Conservation (phyloP, 176 grass and related monocot genomes). For the Musa schizocarpa region DNA sequence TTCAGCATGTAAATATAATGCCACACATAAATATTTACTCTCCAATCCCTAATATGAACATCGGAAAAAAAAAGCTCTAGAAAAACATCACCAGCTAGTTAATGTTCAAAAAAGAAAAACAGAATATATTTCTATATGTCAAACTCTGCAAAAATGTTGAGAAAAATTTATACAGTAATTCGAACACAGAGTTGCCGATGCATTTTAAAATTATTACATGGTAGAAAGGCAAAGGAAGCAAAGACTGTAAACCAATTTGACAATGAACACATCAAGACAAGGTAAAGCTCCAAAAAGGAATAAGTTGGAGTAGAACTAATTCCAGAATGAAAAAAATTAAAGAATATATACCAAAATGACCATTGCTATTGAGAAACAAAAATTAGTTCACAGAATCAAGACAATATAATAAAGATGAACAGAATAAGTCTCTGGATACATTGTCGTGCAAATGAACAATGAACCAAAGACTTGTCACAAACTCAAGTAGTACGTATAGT, state of each 20-base stretch:
- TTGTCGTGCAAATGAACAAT: neutral
- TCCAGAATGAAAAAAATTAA: neutral
- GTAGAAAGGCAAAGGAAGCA: neutral
- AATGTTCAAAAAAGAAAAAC: neutral
- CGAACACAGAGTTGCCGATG: too few relatives aligned
- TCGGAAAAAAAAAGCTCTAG: neutral
- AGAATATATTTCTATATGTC: too few relatives aligned
- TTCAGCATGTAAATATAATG: conserved; percentile 1
- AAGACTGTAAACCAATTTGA: neutral
- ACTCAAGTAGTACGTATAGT: neutral
- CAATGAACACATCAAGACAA: neutral
- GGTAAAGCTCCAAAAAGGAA: neutral
- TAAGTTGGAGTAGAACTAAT: neutral
- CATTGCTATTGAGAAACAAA: too few relatives aligned
- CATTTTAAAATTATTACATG: neutral
- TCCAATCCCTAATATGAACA: neutral
- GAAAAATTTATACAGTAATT: too few relatives aligned
- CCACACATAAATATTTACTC: neutral
- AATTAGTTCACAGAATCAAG: too few relatives aligned
- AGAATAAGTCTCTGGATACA: neutral
- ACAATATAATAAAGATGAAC: neutral
- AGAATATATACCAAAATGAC: too few relatives aligned
- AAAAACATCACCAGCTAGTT: neutral
- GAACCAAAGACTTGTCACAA: neutral
- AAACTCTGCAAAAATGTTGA: too few relatives aligned